Conservation (phyloP, 2,329 filamentous ascomycete genomes). For the Chlorencoelia australis region DNA sequence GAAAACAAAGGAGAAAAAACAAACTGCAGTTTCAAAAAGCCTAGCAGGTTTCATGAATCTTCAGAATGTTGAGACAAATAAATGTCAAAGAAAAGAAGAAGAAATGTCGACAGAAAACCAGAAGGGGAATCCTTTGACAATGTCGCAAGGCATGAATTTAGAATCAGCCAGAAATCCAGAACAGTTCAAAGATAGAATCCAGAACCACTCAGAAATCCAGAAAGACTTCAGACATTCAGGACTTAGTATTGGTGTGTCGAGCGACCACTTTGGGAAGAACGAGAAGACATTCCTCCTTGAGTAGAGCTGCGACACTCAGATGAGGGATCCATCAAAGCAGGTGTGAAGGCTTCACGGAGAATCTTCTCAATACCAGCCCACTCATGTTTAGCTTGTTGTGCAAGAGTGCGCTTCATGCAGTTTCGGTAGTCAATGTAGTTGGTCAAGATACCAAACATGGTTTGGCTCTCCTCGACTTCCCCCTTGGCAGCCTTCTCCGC, state of each 20-base stretch:
- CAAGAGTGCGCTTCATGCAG: slow-evolving; percentile 36
- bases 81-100: slow-evolving; percentile 3
- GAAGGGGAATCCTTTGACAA: no score
- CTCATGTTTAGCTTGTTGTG: slow-evolving; percentile 36
- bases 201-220: no score
- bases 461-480: slow-evolving; percentile 3
- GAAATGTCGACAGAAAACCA: no score
- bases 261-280: no score
- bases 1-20: slow-evolving; percentile 1
- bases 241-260: no score
- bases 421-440: slow-evolving; percentile 35
- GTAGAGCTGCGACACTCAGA: no score
- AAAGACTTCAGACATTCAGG: no score
- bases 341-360: slow-evolving; percentile 27
- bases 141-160: no score
- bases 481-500: slow-evolving; percentile 29
- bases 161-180: no score
- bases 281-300: no score
- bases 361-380: slow-evolving; percentile 40
- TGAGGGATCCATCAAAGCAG: slow-evolving; percentile 8
- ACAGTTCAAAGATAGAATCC: no score
- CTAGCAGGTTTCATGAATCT: slow-evolving; percentile 11
- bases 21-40: no score
- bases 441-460: slow-evolving; percentile 33
- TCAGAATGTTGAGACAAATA: slow-evolving; percentile 3